Conservation (phyloP, 2,329 filamentous ascomycete genomes). For the Fusarium pilosicola region DNA sequence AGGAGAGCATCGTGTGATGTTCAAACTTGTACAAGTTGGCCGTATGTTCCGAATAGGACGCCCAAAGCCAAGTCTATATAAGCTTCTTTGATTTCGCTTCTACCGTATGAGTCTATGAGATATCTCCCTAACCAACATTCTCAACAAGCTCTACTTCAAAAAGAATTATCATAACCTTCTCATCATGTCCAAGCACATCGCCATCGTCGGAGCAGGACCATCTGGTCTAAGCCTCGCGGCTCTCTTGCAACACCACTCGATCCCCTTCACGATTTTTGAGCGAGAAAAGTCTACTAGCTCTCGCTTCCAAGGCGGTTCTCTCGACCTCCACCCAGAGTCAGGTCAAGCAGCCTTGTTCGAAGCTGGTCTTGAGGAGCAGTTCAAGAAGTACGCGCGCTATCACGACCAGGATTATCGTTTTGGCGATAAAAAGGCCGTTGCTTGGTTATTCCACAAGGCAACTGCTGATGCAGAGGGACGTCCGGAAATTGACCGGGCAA, state of each 20-base stretch:
- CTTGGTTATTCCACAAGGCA: not conserved
- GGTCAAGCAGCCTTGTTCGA: not conserved
- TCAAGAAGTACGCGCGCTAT: not conserved
- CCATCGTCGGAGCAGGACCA: not conserved
- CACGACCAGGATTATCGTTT: not conserved
- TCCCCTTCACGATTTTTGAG: not conserved
- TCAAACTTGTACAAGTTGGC: accelerated
- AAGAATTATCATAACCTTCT: accelerated
- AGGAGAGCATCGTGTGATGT: not conserved
- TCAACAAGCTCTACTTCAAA: accelerated
- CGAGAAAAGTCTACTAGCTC: not conserved
- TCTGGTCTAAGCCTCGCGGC: not conserved
- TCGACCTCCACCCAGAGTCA: not conserved
- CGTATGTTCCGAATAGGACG: not conserved
- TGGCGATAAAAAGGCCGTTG: not conserved
- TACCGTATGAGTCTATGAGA: too few species aligned
- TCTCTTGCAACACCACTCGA: not conserved
- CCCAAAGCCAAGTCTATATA: not conserved
- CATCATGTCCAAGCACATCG: not conserved
- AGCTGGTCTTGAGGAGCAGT: not conserved
- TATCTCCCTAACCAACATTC: accelerated
- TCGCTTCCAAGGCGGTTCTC: not conserved
- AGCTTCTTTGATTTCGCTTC: not conserved
- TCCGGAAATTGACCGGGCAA: not conserved
- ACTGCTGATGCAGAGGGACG: not conserved